Evolutionary conservation across 208 protist genomes (phyloP).

Genomic region (Crithidia acanthocephali): DNA sequence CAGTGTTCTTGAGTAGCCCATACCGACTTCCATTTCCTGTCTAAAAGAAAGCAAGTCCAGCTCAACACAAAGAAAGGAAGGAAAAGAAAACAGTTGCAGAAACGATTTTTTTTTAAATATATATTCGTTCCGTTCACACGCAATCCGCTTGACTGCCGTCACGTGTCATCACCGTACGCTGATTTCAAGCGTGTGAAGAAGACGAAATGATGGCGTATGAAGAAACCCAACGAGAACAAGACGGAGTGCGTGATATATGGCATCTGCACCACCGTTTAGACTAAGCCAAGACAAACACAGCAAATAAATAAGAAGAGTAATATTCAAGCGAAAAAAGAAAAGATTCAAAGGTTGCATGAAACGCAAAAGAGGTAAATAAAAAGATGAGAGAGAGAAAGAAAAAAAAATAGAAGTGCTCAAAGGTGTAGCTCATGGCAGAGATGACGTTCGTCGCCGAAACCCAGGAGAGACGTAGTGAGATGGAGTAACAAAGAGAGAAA

Average conservation of each 20-base stretch:
- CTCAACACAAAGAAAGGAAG: slow-evolving; percentile 8
- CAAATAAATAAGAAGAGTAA: slow-evolving; percentile 23
- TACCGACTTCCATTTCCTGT: not conserved
- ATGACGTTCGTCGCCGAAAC: not conserved
- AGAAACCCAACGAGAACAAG: not conserved
- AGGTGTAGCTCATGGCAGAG: slow-evolving; percentile 5
- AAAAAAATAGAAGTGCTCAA: not conserved
- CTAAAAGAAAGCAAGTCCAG: not conserved
- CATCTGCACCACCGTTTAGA: no score
- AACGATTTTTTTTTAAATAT: not conserved
- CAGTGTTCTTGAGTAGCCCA: not conserved
- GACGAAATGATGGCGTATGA: slow-evolving; percentile 1
- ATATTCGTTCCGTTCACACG: no score
- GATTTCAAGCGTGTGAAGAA: no score
- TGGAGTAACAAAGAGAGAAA: not conserved
- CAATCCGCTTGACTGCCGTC: no score
- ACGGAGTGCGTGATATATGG: not conserved
- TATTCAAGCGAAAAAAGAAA: slow-evolving; percentile 22
- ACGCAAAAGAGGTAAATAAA: not conserved
- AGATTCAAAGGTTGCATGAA: slow-evolving; percentile 6
- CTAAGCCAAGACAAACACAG: no score
- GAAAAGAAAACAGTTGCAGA: slow-evolving; percentile 32
- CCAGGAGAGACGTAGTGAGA: not conserved
- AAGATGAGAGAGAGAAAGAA: not conserved
- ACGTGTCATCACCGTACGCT: no score